These are phyloP conservation scores for Linnemannia schmuckeri DNA, from an alignment of 192 early-diverging fungal genomes.

Conservation along the genomic window DNA sequence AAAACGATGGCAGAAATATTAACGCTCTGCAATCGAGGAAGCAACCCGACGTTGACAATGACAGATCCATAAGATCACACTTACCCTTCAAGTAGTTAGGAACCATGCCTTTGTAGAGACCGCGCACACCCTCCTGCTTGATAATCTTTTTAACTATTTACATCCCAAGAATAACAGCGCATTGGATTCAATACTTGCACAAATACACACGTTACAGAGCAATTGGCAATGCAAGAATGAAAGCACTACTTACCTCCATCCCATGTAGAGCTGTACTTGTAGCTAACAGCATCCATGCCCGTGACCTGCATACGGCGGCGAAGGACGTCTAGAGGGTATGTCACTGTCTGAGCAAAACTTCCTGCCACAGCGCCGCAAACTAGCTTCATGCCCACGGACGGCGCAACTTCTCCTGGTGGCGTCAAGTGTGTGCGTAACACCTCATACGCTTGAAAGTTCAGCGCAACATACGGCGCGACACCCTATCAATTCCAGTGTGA, in stretches of 20 bases:
- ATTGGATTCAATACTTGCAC: not conserved
- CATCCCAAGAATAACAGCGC: not conserved
- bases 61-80: not conserved
- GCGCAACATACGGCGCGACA: slow-evolving; percentile 84
- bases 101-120: slow-evolving; percentile 82
- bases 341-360: slow-evolving; percentile 85
- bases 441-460: slow-evolving; percentile 88
- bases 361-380: slow-evolving; percentile 83
- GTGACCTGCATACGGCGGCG: slow-evolving; percentile 86
- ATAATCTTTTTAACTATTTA: slow-evolving; percentile 65
- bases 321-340: slow-evolving; percentile 85
- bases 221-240: not conserved
- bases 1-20: not conserved
- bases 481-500: slow-evolving; percentile 54
- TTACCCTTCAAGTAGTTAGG: slow-evolving; percentile 86
- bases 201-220: not conserved
- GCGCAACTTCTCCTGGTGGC: slow-evolving; percentile 67
- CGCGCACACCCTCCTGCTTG: slow-evolving; percentile 73
- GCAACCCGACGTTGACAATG: not conserved
- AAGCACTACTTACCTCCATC: slow-evolving; percentile 64
- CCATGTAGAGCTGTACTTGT: slow-evolving; percentile 81
- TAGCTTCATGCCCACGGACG: slow-evolving; percentile 74
- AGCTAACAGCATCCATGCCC: slow-evolving; percentile 74
- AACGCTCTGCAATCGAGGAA: not conserved
- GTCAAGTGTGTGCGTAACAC: slow-evolving; percentile 79